Percentiles rank a stretch among this genome's conserved stretches.
Evolutionary conservation across 1,139 yeast species (phyloP).

Genomic region (Yamadazyma sp.): DNA sequence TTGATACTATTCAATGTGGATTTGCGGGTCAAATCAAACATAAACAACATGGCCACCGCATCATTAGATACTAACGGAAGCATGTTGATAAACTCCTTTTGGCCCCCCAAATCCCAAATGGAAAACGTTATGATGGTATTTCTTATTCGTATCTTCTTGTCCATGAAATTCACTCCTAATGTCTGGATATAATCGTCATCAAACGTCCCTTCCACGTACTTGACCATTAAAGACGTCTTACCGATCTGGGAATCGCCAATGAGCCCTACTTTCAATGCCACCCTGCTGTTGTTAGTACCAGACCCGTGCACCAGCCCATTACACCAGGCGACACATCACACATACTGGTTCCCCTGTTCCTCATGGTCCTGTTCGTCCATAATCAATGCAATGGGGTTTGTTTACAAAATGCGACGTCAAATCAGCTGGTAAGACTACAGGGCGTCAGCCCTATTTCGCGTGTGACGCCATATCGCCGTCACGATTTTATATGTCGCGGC

Average conservation of each 20-base stretch:
- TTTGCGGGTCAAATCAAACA: constrained; percentile 89
- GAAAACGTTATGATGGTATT: constrained; percentile 90
- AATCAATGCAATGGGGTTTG: constrained; percentile 7
- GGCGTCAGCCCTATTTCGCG: too few relatives aligned
- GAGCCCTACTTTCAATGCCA: constrained; percentile 86
- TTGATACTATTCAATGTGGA: constrained; percentile 83
- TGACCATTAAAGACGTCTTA: constrained; percentile 94
- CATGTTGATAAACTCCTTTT: constrained; percentile 94
- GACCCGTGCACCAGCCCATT: neutral
- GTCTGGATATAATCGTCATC: constrained; percentile 94
- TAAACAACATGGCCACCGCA: constrained; percentile 88
- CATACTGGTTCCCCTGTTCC: constrained; percentile 41
- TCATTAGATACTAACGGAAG: constrained; percentile 90
- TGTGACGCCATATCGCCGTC: too few relatives aligned
- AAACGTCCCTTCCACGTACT: constrained; percentile 91
- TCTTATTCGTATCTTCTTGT: constrained; percentile 80
- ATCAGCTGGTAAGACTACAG: too few relatives aligned
- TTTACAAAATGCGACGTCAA: constrained; percentile 8
- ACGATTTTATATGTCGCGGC: neutral
- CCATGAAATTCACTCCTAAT: constrained; percentile 93
- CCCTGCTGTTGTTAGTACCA: constrained; percentile 28
- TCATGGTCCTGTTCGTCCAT: constrained; percentile 25
- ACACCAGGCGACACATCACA: constrained; percentile 10
- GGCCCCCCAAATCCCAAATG: constrained; percentile 97
- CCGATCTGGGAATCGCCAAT: constrained; percentile 99